A percentile compares a stretch with the other conserved stretches of the same genome.
phyloP scores from a whole-genome alignment of 2,329 filamentous ascomycete genomes.

The Emydomyces testavorans region DNA sequence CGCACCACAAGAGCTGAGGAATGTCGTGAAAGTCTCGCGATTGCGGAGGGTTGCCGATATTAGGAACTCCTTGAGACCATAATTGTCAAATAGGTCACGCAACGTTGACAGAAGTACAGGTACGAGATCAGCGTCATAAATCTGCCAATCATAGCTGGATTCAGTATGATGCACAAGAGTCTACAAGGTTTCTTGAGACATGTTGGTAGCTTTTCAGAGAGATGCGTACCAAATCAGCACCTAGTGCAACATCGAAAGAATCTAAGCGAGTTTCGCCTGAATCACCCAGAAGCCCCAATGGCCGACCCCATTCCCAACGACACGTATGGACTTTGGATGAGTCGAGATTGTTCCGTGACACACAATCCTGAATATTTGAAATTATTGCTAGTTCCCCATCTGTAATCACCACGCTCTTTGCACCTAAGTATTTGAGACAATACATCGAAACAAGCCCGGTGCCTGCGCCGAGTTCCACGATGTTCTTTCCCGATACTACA shows the following conservation, averaged over 20 bases:
- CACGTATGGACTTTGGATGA: slow-evolving; percentile 22
- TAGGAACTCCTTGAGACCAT: slow-evolving; percentile 42
- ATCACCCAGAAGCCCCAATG: slow-evolving; percentile 17
- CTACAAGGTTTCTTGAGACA: not conserved
- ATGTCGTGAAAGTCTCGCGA: slow-evolving; percentile 48
- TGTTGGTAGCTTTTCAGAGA: not conserved
- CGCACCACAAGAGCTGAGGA: slow-evolving; percentile 49
- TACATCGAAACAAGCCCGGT: slow-evolving; percentile 56
- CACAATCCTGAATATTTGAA: slow-evolving; percentile 30
- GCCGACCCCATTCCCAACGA: slow-evolving; percentile 36
- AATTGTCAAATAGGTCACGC: slow-evolving; percentile 45
- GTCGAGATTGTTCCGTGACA: slow-evolving; percentile 25
- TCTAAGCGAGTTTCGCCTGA: slow-evolving; percentile 1
- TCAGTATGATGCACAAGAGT: slow-evolving; percentile 2
- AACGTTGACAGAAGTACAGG: slow-evolving; percentile 47
- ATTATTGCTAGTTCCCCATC: slow-evolving; percentile 46
- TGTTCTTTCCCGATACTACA: slow-evolving; percentile 41
- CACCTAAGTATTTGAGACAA: slow-evolving; percentile 47
- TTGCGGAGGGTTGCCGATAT: slow-evolving; percentile 53
- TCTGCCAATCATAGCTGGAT: slow-evolving; percentile 32
- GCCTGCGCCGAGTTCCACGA: slow-evolving; percentile 56
- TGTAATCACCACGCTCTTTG: slow-evolving; percentile 46
- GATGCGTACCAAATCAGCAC: slow-evolving; percentile 32
- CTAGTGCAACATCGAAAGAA: slow-evolving; percentile 29
- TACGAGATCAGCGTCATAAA: slow-evolving; percentile 49